A percentile compares a stretch with the other conserved stretches of the same genome.
These are phyloP conservation scores for Alternaria sp. DNA, from an alignment of 2,329 filamentous ascomycete species.

Conservation along the genomic window DNA sequence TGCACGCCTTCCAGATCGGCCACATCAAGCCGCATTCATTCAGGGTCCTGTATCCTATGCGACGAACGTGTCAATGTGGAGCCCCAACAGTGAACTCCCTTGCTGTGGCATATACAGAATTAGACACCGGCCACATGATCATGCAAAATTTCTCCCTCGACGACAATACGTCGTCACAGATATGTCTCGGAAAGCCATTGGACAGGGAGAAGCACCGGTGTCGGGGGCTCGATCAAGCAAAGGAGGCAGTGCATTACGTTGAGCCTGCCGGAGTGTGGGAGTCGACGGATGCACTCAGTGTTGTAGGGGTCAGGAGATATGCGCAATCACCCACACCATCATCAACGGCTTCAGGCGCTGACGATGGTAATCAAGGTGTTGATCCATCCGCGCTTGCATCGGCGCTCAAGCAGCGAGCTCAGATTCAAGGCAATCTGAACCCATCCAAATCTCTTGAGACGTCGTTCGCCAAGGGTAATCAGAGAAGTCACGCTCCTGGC, in stretches of 20 bases:
- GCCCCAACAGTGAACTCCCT: constrained; percentile 67
- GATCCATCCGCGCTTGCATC: constrained; percentile 27
- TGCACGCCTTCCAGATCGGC: constrained; percentile 70
- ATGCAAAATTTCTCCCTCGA: constrained; percentile 69
- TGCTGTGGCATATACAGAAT: constrained; percentile 69
- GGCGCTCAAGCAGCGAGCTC: constrained; percentile 41
- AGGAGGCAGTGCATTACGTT: constrained; percentile 62
- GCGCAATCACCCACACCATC: constrained; percentile 38
- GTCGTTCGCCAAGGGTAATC: constrained; percentile 10
- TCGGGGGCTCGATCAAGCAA: constrained; percentile 51
- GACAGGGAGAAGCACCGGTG: constrained; percentile 44
- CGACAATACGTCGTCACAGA: constrained; percentile 59
- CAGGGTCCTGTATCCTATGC: constrained; percentile 65
- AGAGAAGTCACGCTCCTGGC: constrained; percentile 7
- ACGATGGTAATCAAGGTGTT: constrained; percentile 25
- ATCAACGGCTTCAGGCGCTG: constrained; percentile 38
- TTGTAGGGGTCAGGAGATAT: constrained; percentile 69
- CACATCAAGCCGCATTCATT: constrained; percentile 67
- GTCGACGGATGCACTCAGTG: constrained; percentile 65
- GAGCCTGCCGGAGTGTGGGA: constrained; percentile 73
- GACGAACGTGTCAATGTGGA: constrained; percentile 61
- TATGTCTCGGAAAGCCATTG: constrained; percentile 63
- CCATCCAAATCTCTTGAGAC: constrained; percentile 11
- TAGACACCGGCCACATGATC: constrained; percentile 68
- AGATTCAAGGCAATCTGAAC: constrained; percentile 23